Base-by-base conservation (phyloP, 805 yeast genomes). In the Kurtzmaniella fragi region DNA sequence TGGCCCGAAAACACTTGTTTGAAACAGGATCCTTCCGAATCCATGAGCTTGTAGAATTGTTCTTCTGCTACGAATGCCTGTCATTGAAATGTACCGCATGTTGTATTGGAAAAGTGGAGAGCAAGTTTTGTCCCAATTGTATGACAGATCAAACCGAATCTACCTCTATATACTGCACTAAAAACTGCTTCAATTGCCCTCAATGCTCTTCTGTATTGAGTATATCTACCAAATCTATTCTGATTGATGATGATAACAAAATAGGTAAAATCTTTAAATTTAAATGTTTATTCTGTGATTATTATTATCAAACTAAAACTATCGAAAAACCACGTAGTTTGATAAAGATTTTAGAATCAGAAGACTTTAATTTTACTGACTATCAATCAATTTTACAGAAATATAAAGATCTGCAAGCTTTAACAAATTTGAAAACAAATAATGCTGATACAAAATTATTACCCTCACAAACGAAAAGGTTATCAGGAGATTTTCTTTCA, bases 281-380 rank as follows among this genome's bases (percentile, higher is more conserved):
- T 39, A 45, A 43, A 11, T 75, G 80, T 49, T 43, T 46, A 3
- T 47, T 40, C 35, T 66, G 75, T 43, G 33, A 41, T 2, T 75
- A 63, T 53, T 23, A 10, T 0, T 73, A 60, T 41, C 40, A 46
- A 13, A 67, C 78, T 1, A 61, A 57, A 1, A 40, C 62, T 4
- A 58, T 72, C 6, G 50, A 54, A 15, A 69, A 60, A 38, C 78
- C 78, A 1, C 67, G 59, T 35, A 57, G 77, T 5, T 43, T 75
- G 31, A 36, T 44, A 2, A 44, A 33, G 16, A 59, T 59, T 12
- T 40, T 59, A 4, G 42, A 43, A 16, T 42, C 49, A n/a, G 54
- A 54, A 28, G 46, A 42, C 26, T 27, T 29, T 5, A 28, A 20
- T n/a, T 10, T n/a, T 20, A 14, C 35, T 17, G 46, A 43, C 31